Base-by-base conservation (phyloP, 108 stramenopile genomes). In the Aureococcus anophagefferens region DNA sequence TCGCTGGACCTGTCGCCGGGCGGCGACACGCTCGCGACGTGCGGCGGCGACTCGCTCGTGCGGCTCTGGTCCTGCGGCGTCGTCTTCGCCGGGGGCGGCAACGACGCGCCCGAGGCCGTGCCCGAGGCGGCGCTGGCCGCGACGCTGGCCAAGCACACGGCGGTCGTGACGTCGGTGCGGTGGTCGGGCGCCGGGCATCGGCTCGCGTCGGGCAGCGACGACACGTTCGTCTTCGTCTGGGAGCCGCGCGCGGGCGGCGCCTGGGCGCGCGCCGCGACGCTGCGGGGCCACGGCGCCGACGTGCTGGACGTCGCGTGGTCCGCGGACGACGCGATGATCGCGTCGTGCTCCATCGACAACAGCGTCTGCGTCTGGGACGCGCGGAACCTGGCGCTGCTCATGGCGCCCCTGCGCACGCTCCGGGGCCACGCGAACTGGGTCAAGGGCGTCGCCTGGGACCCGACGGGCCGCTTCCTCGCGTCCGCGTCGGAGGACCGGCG, bases 361-460 rank as follows among this genome's bases (percentile, higher is more conserved):
- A 63, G 5, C 16, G 66, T 74, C 0, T 7, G 67, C 0, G 11
- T 74, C 30, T 74, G 73, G 73, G 34, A 46, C 33, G 32, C 44
- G 4, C 1, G 1, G 31, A 28, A 34, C 15, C 0, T 0, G 30
- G 0, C 28, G 31, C 5, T 16, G 32, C 3, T 65, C 31, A 32
- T 72, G 31, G 3, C 33, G 30, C 71, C 71, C 18, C 1, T 65
- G 14, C 28, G 15, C 7, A n/a, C 28, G 16, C 36, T 63, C 5
- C 30, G 13, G 33, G 73, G 68, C 29, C 73, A 74, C 65, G 17
- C 3, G 31, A 66, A 14, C 30, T 66, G 30, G 31, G 73, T 74
- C 32, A 74, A 74, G 34, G 73, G 73, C 65, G 37, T 74, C 18
- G 37, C 73, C 34, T 74, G 29, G 29, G 73, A 74, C 65, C 73